phyloP scores from a whole-genome alignment of 1,284 basidiomycete genomes.

The Malassezia cuniculi region DNA sequence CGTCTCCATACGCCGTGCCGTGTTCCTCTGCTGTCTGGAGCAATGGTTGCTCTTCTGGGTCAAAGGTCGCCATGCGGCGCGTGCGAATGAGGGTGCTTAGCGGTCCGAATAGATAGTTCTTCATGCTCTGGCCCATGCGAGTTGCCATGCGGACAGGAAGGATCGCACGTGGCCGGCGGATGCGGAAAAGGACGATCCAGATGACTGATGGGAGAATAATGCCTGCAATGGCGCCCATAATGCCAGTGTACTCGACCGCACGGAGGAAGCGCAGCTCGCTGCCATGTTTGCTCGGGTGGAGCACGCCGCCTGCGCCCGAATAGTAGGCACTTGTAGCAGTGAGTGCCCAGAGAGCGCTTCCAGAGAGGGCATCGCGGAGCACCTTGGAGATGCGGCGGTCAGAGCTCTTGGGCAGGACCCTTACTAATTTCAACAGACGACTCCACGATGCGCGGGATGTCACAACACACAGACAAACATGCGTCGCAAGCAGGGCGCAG shows the following conservation, averaged over 20 bases:
- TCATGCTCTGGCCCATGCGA: constrained; percentile 15
- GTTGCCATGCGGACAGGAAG: constrained; percentile 27
- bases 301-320: constrained; percentile 33
- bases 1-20: constrained; percentile 3
- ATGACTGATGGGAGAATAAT: constrained; percentile 37
- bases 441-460: constrained; percentile 38
- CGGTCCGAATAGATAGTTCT: constrained; percentile 19
- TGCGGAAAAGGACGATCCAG: constrained; percentile 38
- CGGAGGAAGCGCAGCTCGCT: constrained; percentile 36
- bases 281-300: constrained; percentile 24
- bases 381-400: constrained; percentile 17
- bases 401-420: neutral
- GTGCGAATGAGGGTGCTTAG: constrained; percentile 8
- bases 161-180: constrained; percentile 35
- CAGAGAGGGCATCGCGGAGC: constrained; percentile 25
- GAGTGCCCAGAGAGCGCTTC: constrained; percentile 28
- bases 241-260: constrained; percentile 27
- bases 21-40: constrained; percentile 6
- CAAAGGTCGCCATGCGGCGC: neutral
- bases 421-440: constrained; percentile 25
- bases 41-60: constrained; percentile 16
- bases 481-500: constrained; percentile 27
- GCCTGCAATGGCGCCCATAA: constrained; percentile 34
- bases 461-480: constrained; percentile 33
- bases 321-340: constrained; percentile 30